Conservation (phyloP, 1,284 basidiomycete species). For the Porogramme epimiltina region DNA sequence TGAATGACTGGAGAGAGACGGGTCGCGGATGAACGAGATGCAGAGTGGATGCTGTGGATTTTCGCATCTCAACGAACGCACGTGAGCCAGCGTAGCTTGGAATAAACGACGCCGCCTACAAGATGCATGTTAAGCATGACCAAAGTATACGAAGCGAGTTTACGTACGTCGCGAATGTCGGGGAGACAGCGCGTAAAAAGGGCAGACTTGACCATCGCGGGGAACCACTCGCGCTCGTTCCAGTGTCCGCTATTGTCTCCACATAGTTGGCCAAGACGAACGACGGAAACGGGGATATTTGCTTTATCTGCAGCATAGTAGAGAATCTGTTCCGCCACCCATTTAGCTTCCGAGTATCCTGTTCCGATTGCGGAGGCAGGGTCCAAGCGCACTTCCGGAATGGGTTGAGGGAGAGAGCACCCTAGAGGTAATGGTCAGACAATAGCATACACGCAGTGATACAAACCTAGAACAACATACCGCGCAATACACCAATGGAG, state of each 20-base stretch:
- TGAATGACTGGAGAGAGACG: background rate
- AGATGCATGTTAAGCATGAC: background rate
- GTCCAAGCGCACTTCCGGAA: slow-evolving; percentile 11
- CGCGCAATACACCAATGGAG: slow-evolving; percentile 31
- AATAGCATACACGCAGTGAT: background rate
- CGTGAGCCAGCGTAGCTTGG: slow-evolving; percentile 21
- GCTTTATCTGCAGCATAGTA: slow-evolving; percentile 20
- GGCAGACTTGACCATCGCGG: slow-evolving; percentile 39
- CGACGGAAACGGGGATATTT: slow-evolving; percentile 29
- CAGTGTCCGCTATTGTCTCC: slow-evolving; percentile 42
- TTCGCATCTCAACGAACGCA: slow-evolving; percentile 24
- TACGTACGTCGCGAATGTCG: slow-evolving; percentile 19
- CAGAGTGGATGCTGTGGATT: slow-evolving; percentile 13
- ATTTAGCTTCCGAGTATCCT: slow-evolving; percentile 44
- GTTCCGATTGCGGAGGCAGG: slow-evolving; percentile 30
- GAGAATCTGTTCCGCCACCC: slow-evolving; percentile 37
- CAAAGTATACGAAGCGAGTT: background rate
- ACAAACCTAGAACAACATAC: slow-evolving; percentile 4
- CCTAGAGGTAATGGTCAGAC: too few species aligned
- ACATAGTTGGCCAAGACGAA: slow-evolving; percentile 48
- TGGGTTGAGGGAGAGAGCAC: background rate
- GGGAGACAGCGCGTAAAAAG: slow-evolving; percentile 30
- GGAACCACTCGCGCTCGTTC: slow-evolving; percentile 47
- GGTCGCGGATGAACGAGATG: slow-evolving; percentile 29
- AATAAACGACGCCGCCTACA: slow-evolving; percentile 26